These are phyloP conservation scores for Diaporthe capsici DNA, from an alignment of 2,329 filamentous ascomycete genomes.

Conservation along the genomic window DNA sequence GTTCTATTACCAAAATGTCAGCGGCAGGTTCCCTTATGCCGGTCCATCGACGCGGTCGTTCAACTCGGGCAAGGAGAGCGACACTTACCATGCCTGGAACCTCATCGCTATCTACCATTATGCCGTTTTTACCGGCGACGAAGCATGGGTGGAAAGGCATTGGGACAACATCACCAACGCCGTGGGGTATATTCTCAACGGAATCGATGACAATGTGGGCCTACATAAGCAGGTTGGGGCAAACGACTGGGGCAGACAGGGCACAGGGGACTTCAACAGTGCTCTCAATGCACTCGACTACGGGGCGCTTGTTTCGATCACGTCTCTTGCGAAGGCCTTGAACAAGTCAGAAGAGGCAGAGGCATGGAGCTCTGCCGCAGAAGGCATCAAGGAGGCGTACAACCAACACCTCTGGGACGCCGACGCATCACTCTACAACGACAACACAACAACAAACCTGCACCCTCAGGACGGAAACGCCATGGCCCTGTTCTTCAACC, in stretches of 20 bases:
- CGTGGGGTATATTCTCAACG: slow-evolving; percentile 51
- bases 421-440: slow-evolving; percentile 60
- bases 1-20: slow-evolving; percentile 58
- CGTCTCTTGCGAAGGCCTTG: slow-evolving; percentile 62
- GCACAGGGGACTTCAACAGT: slow-evolving; percentile 48
- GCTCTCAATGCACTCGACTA: slow-evolving; percentile 68
- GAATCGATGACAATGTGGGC: slow-evolving; percentile 59
- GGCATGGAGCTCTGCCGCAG: slow-evolving; percentile 41
- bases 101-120: slow-evolving; percentile 16
- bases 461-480: slow-evolving; percentile 38
- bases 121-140: background rate
- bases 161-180: slow-evolving; percentile 7
- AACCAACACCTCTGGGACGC: slow-evolving; percentile 62
- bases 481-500: slow-evolving; percentile 35
- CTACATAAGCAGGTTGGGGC: slow-evolving; percentile 5
- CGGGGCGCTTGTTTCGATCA: slow-evolving; percentile 62
- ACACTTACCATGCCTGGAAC: slow-evolving; percentile 24
- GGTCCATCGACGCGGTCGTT: slow-evolving; percentile 48
- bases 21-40: slow-evolving; percentile 60
- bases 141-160: background rate
- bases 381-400: slow-evolving; percentile 54
- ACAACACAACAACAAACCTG: slow-evolving; percentile 63
- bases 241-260: slow-evolving; percentile 43
- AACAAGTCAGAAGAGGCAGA: slow-evolving; percentile 53
- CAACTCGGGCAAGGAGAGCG: slow-evolving; percentile 20